Evolutionary conservation across 2,329 filamentous ascomycete species (phyloP), one percentile per base, ranked within the genome.

Genomic region (Botrytis elliptica): DNA sequence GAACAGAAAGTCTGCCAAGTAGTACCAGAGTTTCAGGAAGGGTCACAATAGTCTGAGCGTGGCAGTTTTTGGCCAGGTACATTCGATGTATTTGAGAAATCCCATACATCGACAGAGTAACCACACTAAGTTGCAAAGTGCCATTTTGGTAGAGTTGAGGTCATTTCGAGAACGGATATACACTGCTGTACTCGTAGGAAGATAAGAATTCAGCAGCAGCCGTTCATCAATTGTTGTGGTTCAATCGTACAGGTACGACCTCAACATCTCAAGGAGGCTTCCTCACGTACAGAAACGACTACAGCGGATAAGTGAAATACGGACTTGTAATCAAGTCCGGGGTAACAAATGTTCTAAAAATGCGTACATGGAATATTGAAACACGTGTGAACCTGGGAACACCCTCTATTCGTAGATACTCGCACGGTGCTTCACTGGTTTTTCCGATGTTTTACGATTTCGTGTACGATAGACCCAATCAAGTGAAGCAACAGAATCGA

Each of bases 381-480:
- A 68, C 46, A 67, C 25, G 46, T 12, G 25, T 55, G 33, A n/a
- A 52, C 29, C 46, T 38, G 29, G 22, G 29, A 29, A 25, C 7
- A 25, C 12, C n/a, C 55, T 68, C 10, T 12, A 22, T 42, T 3
- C 33, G 36, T 29, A 42, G 12, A 42, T 38, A 25, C 29, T 25
- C 49, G 49, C 49, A 69, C 38, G 18, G 38, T 25, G 40, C 40
- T 20, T n/a, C n/a, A 12, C 20, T 33, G n/a, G 25, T 42, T 57
- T 68, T 38, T 57, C 38, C n/a, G n/a, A 68, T 25, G 66, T 68
- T 68, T 68, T 49, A 25, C 29, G 25, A 68, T 57, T 42, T 22
- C 40, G 36, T 29, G 5, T 33, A 33, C 33, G 33, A 33, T 9
- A 68, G 29, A 12, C 25, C 9, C 55, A 42, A 57, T 22, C 12